These are phyloP conservation scores for Rhynchosporium agropyri DNA, from an alignment of 2,329 filamentous ascomycete genomes.

Conservation along the genomic window DNA sequence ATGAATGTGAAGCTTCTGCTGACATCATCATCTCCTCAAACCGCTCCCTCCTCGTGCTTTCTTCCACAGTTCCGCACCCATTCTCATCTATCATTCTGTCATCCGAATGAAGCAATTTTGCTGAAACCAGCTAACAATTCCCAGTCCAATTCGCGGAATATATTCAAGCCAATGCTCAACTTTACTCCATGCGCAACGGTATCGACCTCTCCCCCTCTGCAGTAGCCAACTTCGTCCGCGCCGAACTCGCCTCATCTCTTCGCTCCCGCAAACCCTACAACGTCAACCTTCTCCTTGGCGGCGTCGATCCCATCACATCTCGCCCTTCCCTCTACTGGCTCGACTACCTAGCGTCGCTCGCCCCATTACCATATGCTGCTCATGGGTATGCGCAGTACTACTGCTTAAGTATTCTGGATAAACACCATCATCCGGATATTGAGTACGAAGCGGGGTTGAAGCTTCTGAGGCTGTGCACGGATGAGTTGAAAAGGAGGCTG, in stretches of 20 bases:
- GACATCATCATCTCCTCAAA: not conserved
- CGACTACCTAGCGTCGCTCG: constrained; percentile 90
- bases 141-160: constrained; percentile 98
- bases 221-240: constrained; percentile 89
- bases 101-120: not conserved
- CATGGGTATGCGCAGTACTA: constrained; percentile 99
- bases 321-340: constrained; percentile 96
- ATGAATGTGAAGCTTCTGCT: not conserved
- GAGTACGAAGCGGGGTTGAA: constrained; percentile 86
- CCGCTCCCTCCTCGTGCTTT: not conserved
- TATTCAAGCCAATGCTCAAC: constrained; percentile 96
- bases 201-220: constrained; percentile 87
- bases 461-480: constrained; percentile 90
- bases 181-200: constrained; percentile 98
- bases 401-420: constrained; percentile 95
- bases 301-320: constrained; percentile 87
- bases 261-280: constrained; percentile 93
- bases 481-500: constrained; percentile 94
- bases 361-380: constrained; percentile 89
- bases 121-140: constrained; percentile 20
- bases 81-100: not conserved
- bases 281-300: constrained; percentile 93
- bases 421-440: constrained; percentile 97
- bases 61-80: not conserved
- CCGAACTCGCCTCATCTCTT: constrained; percentile 87